Conservation (phyloP, 2,329 filamentous ascomycete species). For the Cadophora luteo-olivacea region DNA sequence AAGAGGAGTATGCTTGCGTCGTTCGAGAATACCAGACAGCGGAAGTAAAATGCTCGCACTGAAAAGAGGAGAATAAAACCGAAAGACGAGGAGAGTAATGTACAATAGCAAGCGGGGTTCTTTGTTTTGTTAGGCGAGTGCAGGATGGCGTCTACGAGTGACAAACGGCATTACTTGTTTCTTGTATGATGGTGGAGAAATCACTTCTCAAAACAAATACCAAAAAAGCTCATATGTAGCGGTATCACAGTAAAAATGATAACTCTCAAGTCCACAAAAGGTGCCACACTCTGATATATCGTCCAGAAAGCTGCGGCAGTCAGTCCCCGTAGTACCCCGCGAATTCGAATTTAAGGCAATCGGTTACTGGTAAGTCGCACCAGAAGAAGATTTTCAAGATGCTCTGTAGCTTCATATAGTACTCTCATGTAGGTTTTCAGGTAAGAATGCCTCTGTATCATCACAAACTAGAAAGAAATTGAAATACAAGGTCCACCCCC, state of each 20-base stretch:
- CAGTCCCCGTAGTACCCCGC: no score
- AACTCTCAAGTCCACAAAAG: conserved; percentile 21
- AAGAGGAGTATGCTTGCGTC: conserved; percentile 55
- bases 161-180: background rate
- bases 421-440: background rate
- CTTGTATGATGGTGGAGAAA: conserved; percentile 27
- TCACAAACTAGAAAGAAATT: background rate
- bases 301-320: no score
- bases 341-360: no score
- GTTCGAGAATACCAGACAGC: conserved; percentile 50
- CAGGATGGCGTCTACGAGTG: conserved; percentile 25
- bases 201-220: conserved; percentile 30
- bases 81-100: conserved; percentile 25
- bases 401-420: background rate
- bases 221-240: conserved; percentile 16
- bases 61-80: conserved; percentile 6
- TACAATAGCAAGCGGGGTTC: conserved; percentile 30
- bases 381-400: background rate
- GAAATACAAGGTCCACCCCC: conserved; percentile 13
- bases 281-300: no score
- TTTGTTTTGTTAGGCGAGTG: conserved; percentile 20
- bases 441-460: background rate
- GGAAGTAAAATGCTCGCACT: conserved; percentile 32
- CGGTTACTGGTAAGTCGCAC: no score
- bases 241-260: conserved; percentile 21